A percentile compares a stretch with the other conserved stretches of the same genome.
These are phyloP conservation scores for Chondrus crispus DNA, from an alignment of 23 red algal species.

Conservation along the genomic window DNA sequence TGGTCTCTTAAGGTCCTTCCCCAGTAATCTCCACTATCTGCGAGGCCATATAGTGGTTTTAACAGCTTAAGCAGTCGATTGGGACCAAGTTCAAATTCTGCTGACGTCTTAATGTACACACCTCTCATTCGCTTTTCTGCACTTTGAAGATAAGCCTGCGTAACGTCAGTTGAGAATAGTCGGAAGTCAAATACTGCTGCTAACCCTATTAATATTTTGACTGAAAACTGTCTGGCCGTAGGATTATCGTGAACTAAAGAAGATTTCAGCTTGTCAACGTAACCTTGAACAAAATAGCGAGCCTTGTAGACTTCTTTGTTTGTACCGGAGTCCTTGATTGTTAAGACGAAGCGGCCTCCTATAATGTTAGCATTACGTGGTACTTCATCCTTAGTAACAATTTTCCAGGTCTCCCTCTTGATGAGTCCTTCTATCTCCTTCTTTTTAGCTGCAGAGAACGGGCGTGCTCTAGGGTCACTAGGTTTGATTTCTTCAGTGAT, in stretches of 20 bases:
- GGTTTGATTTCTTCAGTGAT: not conserved
- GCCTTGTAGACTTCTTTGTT: not conserved
- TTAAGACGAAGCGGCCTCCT: not conserved
- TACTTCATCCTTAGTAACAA: not conserved
- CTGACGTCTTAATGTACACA: not conserved
- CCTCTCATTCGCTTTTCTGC: not conserved
- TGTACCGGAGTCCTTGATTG: not conserved
- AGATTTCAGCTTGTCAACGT: not conserved
- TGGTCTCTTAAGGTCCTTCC: not conserved
- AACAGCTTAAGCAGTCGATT: not conserved
- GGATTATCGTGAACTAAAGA: not conserved
- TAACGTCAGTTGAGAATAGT: not conserved
- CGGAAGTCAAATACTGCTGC: not conserved
- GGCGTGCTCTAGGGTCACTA: not conserved
- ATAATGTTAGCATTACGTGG: not conserved
- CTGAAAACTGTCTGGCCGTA: not conserved
- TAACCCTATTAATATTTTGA: not conserved
- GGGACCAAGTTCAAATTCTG: not conserved
- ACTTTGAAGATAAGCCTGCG: slow-evolving; percentile 21
- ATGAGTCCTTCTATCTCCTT: not conserved
- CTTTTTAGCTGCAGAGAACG: not conserved
- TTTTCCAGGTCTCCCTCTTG: not conserved
- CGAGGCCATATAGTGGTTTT: slow-evolving; percentile 15
- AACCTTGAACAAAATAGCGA: not conserved
- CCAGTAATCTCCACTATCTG: slow-evolving; percentile 38